Base-by-base conservation (phyloP, 768 basidiomycete species). In the Leccinum sublutescens region DNA sequence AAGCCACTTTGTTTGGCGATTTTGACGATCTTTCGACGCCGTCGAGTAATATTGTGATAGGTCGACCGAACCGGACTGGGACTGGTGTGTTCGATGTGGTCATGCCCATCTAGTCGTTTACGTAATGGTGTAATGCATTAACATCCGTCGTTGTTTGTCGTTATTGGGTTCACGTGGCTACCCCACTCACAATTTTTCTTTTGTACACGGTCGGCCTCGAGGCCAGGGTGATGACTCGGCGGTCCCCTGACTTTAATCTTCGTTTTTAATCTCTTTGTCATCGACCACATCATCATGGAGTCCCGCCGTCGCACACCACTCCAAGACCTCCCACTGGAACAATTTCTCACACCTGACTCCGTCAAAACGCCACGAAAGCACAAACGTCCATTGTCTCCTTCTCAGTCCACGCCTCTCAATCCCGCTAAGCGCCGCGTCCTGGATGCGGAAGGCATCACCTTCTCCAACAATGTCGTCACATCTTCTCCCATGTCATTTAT, bases 21-120 rank as follows among this genome's bases (percentile, higher is more conserved):
- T 98, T 92, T 75, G 96, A 98, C 71, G 89, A 95, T 68, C 79
- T 98, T 64, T 84, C 85, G 19, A 89, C 89, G 21, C 96, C 96
- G 2, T 95, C 95, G 5, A 90, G 93, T 1, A 93, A 87, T 70
- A 89, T 99, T 71, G 95, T 98, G 33, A 65, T 97, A 59, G 96
- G 96, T 47, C 82, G 88, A 62, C 92, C 94, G 9, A 91, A 85
- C 69, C 77, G 80, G 54, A 93, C 88, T n/a, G 96, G 96, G n/a
- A 98, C 96, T 23, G 97, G 95, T 5, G 85, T 86, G 34, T 99
- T 98, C 66, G 95, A 94, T 71, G 83, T 98, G 43, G 83, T 92
- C 57, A 84, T 86, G 83, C 79, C 80, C 29, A 50, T 69, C 27
- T 45, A 45, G 31, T 66, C 25, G 33, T 48, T 56, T 40, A 54